Evolutionary conservation across 352 stramenopile genomes (phyloP).

Genomic region (Phytophthora fragariaefolia): DNA sequence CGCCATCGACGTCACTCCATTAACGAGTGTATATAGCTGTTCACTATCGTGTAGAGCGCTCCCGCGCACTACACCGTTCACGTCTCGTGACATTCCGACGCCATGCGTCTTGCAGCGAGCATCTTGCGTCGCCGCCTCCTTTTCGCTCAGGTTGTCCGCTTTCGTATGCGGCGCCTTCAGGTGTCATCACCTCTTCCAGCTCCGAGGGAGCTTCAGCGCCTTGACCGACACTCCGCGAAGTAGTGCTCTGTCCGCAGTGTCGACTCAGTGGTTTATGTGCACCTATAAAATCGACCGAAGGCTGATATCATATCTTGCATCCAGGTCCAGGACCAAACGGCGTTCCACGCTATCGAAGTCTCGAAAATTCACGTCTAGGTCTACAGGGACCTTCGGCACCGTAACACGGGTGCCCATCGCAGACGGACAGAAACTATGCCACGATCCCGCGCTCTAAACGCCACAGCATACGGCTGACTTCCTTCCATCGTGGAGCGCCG

Average conservation of each 20-base stretch:
- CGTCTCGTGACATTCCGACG: no score
- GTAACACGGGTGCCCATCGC: conserved; percentile 6
- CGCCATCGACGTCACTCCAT: no score
- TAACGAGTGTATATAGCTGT: no score
- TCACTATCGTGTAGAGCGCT: no score
- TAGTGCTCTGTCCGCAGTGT: not conserved
- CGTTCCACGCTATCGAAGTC: conserved; percentile 21
- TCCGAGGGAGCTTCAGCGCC: not conserved
- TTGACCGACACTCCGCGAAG: not conserved
- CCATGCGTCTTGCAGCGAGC: not conserved
- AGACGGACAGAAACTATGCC: conserved; percentile 6
- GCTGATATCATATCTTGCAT: conserved; percentile 28
- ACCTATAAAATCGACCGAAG: conserved; percentile 2
- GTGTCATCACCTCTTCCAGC: no score
- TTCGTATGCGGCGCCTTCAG: no score
- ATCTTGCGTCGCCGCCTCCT: not conserved
- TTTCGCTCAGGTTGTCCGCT: no score
- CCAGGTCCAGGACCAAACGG: conserved; percentile 16
- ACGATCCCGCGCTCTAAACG: not conserved
- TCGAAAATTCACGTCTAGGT: conserved; percentile 5
- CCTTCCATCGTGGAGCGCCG: conserved; percentile 8
- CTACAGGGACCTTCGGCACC: conserved; percentile 1
- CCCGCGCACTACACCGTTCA: no score
- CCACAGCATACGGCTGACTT: conserved; percentile 17
- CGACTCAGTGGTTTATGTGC: not conserved